These are phyloP conservation scores for Colletotrichum nymphaeae DNA, from an alignment of 2,329 filamentous ascomycete species.

Conservation along the genomic window DNA sequence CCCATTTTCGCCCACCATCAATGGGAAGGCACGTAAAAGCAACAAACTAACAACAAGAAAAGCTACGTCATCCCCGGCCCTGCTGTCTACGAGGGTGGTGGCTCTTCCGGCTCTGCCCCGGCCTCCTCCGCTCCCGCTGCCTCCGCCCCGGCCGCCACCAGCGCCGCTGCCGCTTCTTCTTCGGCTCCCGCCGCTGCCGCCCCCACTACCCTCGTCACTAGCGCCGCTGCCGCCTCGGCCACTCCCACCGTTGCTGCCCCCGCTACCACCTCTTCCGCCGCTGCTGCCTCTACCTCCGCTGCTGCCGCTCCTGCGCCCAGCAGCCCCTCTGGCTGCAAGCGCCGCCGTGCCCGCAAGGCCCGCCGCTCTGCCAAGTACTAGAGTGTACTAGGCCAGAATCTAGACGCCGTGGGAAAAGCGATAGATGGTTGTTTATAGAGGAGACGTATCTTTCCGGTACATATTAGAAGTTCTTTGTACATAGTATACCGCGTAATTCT, in stretches of 20 bases:
- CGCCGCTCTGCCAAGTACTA: constrained; percentile 35
- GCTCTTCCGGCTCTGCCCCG: constrained; percentile 19
- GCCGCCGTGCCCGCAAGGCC: constrained; percentile 35
- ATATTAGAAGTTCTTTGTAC: constrained; percentile 34
- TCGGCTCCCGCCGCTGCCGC: neutral
- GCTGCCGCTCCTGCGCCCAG: constrained; percentile 9
- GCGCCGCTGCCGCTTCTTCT: constrained; percentile 2
- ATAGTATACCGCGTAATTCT: constrained; percentile 32
- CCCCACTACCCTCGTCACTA: constrained; percentile 14
- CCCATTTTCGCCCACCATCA: too few relatives aligned
- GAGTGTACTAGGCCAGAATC: neutral
- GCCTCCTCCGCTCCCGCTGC: neutral
- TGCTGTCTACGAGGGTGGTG: constrained; percentile 39
- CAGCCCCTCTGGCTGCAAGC: constrained; percentile 17
- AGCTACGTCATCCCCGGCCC: constrained; percentile 36
- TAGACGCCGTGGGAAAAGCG: neutral
- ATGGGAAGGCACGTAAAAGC: neutral
- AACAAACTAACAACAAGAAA: neutral
- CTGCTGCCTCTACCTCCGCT: constrained; percentile 17
- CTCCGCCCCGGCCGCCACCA: neutral
- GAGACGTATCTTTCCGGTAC: constrained; percentile 18
- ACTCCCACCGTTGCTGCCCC: neutral
- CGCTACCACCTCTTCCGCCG: neutral
- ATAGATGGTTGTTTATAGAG: neutral
- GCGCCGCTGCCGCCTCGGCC: neutral